phyloP scores from a whole-genome alignment of 805 yeast genomes.

The Metschnikowia rubicola region DNA sequence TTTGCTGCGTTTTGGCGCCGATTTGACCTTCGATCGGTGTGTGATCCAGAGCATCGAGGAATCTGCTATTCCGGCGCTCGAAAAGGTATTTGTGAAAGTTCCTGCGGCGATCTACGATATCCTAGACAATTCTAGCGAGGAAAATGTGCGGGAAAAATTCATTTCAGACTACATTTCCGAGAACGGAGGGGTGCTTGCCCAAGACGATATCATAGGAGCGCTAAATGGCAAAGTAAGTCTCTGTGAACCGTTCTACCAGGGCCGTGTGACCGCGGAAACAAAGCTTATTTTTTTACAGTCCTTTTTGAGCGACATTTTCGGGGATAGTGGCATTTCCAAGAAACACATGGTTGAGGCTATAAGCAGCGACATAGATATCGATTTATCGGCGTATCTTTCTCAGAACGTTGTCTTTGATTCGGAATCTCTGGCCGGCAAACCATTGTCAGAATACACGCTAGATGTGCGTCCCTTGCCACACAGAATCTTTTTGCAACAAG shows the following conservation, averaged over 20 bases:
- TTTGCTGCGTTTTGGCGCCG: conserved; percentile 30
- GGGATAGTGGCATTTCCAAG: background rate
- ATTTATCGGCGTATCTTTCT: conserved; percentile 33
- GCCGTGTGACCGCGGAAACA: conserved; percentile 46
- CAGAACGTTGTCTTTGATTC: conserved; percentile 23
- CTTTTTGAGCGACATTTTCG: background rate
- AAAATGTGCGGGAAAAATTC: conserved; percentile 33
- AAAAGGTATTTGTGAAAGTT: conserved; percentile 45
- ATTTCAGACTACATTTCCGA: conserved; percentile 22
- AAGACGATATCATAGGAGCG: conserved; percentile 40
- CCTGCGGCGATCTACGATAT: conserved; percentile 42
- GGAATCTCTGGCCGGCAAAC: background rate
- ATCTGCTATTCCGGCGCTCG: conserved; percentile 35
- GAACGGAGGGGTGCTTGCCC: conserved; percentile 31
- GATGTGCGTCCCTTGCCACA: conserved; percentile 30
- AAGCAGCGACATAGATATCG: conserved; percentile 16
- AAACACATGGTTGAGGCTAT: background rate
- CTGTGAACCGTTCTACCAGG: conserved; percentile 76
- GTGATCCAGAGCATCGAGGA: conserved; percentile 33
- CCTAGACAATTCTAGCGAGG: conserved; percentile 29
- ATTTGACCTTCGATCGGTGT: conserved; percentile 42
- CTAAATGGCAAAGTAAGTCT: conserved; percentile 51
- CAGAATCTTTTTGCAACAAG: conserved; percentile 21
- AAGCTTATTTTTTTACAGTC: conserved; percentile 50
- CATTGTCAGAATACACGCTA: conserved; percentile 14